These are phyloP conservation scores for Lunasporangiospora selenospora DNA, from an alignment of 192 early-diverging fungal genomes.

Conservation along the genomic window DNA sequence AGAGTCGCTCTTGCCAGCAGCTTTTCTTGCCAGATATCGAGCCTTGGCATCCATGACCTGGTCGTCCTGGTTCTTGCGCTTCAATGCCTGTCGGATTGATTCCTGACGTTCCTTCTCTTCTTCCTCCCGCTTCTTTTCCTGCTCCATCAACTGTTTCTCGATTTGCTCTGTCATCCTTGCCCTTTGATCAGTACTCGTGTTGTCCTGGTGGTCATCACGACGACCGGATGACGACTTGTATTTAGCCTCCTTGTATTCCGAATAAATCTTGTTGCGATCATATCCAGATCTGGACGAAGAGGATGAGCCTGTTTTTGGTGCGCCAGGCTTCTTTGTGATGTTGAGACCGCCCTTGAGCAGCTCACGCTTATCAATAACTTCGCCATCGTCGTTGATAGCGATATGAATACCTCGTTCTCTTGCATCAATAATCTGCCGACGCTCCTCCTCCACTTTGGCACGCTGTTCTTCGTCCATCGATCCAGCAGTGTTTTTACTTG, in stretches of 20 bases:
- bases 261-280: slow-evolving; percentile 48
- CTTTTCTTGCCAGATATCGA: slow-evolving; percentile 60
- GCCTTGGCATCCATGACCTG: slow-evolving; percentile 56
- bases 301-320: not conserved
- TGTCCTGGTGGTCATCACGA: slow-evolving; percentile 9
- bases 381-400: slow-evolving; percentile 70
- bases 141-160: slow-evolving; percentile 60
- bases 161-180: slow-evolving; percentile 51
- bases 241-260: slow-evolving; percentile 55
- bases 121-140: slow-evolving; percentile 53
- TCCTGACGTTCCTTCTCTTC: slow-evolving; percentile 61
- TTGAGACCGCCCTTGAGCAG: slow-evolving; percentile 78
- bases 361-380: slow-evolving; percentile 79
- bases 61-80: slow-evolving; percentile 57
- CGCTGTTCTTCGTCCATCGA: slow-evolving; percentile 16
- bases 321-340: slow-evolving; percentile 46
- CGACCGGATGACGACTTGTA: slow-evolving; percentile 41
- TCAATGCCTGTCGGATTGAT: slow-evolving; percentile 42
- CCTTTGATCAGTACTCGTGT: slow-evolving; percentile 25
- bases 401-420: slow-evolving; percentile 56
- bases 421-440: slow-evolving; percentile 45
- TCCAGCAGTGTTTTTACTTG: slow-evolving; percentile 2
- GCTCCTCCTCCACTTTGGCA: slow-evolving; percentile 25
- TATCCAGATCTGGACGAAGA: slow-evolving; percentile 15
- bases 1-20: no score